A percentile compares a stretch with the other conserved stretches of the same genome.
Evolutionary conservation across 2,329 filamentous ascomycete genomes (phyloP).

Genomic region (Ceratocystis albifundus): DNA sequence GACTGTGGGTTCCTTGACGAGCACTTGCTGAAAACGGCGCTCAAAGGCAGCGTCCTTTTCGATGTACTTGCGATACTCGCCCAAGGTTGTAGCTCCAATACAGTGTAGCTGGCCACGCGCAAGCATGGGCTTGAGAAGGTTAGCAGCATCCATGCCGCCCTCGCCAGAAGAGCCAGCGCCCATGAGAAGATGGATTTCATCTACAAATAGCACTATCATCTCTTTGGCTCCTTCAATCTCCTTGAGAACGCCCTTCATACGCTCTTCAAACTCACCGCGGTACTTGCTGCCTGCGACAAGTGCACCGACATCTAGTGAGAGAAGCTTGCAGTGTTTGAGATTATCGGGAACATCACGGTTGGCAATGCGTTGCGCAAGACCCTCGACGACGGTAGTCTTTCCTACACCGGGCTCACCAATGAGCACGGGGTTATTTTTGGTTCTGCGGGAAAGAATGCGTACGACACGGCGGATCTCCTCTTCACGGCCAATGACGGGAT

Average conservation of each 20-base stretch:
- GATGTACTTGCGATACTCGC: slow-evolving; percentile 96
- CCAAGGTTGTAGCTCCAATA: slow-evolving; percentile 89
- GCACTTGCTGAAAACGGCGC: slow-evolving; percentile 93
- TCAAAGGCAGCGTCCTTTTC: slow-evolving; percentile 98
- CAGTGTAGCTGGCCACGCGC: slow-evolving; percentile 94
- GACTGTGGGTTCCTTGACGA: slow-evolving; percentile 88
- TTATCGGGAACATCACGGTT: slow-evolving; percentile 95
- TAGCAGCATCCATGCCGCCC: slow-evolving; percentile 97
- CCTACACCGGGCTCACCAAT: slow-evolving; percentile 97
- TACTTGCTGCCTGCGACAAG: slow-evolving; percentile 97
- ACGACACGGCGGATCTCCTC: slow-evolving; percentile 90
- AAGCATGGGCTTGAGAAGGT: slow-evolving; percentile 95
- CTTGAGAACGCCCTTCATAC: slow-evolving; percentile 98
- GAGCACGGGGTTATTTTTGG: slow-evolving; percentile 97
- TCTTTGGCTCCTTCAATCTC: slow-evolving; percentile 92
- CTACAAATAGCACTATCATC: slow-evolving; percentile 94
- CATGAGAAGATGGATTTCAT: slow-evolving; percentile 98
- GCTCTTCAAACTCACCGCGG: slow-evolving; percentile 94
- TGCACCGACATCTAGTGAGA: slow-evolving; percentile 90
- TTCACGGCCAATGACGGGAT: slow-evolving; percentile 92
- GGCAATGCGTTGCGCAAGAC: slow-evolving; percentile 87
- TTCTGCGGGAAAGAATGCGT: slow-evolving; percentile 80
- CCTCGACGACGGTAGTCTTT: slow-evolving; percentile 96
- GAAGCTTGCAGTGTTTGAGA: slow-evolving; percentile 79
- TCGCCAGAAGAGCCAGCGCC: slow-evolving; percentile 88